These are phyloP conservation scores for Saturnispora zaruensis DNA, from an alignment of 805 yeast species.

Conservation along the genomic window DNA sequence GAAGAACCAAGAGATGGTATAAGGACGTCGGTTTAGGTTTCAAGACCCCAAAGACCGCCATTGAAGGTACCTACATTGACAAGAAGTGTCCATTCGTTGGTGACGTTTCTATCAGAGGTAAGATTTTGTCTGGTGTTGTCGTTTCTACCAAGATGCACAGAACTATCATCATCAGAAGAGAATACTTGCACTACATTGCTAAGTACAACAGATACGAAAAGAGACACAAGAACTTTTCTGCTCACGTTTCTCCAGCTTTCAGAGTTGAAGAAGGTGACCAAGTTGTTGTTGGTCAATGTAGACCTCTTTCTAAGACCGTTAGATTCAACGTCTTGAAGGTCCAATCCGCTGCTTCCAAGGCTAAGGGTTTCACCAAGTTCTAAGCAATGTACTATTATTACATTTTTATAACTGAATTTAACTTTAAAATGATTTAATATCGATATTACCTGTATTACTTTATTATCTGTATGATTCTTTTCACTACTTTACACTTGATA, in stretches of 20 bases:
- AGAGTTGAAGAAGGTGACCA: slow-evolving; percentile 98
- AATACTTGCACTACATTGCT: slow-evolving; percentile 99
- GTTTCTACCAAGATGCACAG: slow-evolving; percentile 99
- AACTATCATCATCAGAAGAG: slow-evolving; percentile 99
- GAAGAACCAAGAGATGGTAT: slow-evolving; percentile 99
- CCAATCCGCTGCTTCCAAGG: slow-evolving; percentile 76
- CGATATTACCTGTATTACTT: not conserved
- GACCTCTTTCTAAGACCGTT: slow-evolving; percentile 99
- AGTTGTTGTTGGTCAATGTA: slow-evolving; percentile 99
- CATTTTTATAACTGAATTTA: slow-evolving; percentile 6
- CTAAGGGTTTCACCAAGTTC: slow-evolving; percentile 95
- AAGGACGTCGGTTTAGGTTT: slow-evolving; percentile 99
- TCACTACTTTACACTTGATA: not conserved
- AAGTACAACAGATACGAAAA: slow-evolving; percentile 99
- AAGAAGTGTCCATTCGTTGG: slow-evolving; percentile 99
- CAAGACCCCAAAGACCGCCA: slow-evolving; percentile 99
- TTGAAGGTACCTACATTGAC: slow-evolving; percentile 98
- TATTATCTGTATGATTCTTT: not conserved
- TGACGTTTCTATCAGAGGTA: slow-evolving; percentile 97
- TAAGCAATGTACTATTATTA: slow-evolving; percentile 35
- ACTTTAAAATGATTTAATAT: slow-evolving; percentile 7
- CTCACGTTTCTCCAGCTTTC: slow-evolving; percentile 99
- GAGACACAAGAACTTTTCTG: slow-evolving; percentile 99
- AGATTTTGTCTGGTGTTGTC: slow-evolving; percentile 98
- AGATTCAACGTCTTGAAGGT: slow-evolving; percentile 99